These are phyloP conservation scores for Sanghuangporus weigelae DNA, from an alignment of 1,284 basidiomycete species.

Conservation along the genomic window DNA sequence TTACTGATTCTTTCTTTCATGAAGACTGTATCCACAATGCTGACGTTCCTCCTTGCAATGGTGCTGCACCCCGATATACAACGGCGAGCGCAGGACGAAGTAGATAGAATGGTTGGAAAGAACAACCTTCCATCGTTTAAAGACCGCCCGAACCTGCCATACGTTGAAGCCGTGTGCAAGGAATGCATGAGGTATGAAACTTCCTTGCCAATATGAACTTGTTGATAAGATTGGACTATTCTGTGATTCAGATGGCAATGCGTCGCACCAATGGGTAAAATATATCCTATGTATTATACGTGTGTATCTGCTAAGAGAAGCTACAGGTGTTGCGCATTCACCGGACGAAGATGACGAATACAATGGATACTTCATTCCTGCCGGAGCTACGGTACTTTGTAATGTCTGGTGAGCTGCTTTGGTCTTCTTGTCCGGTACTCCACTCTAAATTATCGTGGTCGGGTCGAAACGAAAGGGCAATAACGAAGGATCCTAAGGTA, in stretches of 20 bases:
- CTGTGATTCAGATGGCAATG: slow-evolving; percentile 9
- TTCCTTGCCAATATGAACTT: not conserved
- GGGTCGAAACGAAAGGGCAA: slow-evolving; percentile 32
- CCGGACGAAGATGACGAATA: slow-evolving; percentile 16
- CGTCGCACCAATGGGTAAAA: slow-evolving; percentile 3
- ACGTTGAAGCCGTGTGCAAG: slow-evolving; percentile 52
- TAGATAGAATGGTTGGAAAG: slow-evolving; percentile 54
- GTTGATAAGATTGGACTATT: not conserved
- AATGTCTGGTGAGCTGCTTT: slow-evolving; percentile 14
- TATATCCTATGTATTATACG: not conserved
- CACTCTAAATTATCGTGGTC: not conserved
- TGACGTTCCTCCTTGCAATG: slow-evolving; percentile 37
- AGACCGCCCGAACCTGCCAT: slow-evolving; percentile 56
- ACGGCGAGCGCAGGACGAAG: slow-evolving; percentile 52
- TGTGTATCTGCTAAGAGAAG: not conserved
- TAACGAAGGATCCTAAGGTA: slow-evolving; percentile 3
- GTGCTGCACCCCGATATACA: slow-evolving; percentile 45
- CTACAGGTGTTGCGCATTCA: slow-evolving; percentile 2
- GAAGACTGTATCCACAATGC: not conserved
- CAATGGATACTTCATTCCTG: slow-evolving; percentile 18
- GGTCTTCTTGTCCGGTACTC: not conserved
- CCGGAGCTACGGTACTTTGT: slow-evolving; percentile 13
- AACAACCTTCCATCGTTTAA: slow-evolving; percentile 56
- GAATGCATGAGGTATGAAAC: slow-evolving; percentile 46
- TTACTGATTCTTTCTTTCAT: not conserved